Conservation (phyloP, 2,329 filamentous ascomycete species). For the Colletotrichum sidae region DNA sequence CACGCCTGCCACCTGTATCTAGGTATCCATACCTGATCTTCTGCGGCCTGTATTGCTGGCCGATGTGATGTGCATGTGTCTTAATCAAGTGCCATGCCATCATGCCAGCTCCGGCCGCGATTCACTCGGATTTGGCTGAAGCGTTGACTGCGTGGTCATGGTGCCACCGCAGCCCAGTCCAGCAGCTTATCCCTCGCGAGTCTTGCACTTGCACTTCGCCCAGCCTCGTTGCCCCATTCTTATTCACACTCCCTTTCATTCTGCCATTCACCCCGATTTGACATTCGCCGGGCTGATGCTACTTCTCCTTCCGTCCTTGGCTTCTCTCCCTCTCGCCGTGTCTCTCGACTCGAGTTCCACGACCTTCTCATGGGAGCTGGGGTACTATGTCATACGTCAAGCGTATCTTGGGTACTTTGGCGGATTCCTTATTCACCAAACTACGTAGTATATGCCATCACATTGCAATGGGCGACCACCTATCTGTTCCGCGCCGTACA, state of each 20-base stretch:
- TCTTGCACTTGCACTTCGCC: background rate
- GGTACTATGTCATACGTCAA: constrained; percentile 28
- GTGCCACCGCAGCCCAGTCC: constrained; percentile 30
- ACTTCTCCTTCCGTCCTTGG: background rate
- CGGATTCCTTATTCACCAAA: constrained; percentile 5
- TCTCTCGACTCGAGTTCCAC: constrained; percentile 12
- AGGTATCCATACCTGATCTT: constrained; percentile 14
- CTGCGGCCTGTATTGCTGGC: constrained; percentile 3
- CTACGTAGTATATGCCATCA: background rate
- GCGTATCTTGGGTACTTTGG: constrained; percentile 16
- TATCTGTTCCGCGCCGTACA: constrained; percentile 11
- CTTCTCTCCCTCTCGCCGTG: constrained; percentile 2
- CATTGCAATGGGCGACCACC: too few relatives aligned
- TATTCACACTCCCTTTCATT: constrained; percentile 22
- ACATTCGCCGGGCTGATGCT: constrained; percentile 19
- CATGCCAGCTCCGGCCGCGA: constrained; percentile 20
- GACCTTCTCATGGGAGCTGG: constrained; percentile 1
- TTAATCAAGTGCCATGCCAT: constrained; percentile 13
- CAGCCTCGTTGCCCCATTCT: constrained; percentile 31
- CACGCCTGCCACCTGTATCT: constrained; percentile 1
- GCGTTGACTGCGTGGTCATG: constrained; percentile 34
- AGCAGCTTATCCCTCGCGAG: too few relatives aligned
- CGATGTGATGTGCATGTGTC: constrained; percentile 9
- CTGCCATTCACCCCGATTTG: background rate
- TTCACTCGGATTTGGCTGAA: constrained; percentile 28